These are phyloP conservation scores for Ustilago xerochloae DNA, from an alignment of 1,284 basidiomycete species.

Conservation along the genomic window DNA sequence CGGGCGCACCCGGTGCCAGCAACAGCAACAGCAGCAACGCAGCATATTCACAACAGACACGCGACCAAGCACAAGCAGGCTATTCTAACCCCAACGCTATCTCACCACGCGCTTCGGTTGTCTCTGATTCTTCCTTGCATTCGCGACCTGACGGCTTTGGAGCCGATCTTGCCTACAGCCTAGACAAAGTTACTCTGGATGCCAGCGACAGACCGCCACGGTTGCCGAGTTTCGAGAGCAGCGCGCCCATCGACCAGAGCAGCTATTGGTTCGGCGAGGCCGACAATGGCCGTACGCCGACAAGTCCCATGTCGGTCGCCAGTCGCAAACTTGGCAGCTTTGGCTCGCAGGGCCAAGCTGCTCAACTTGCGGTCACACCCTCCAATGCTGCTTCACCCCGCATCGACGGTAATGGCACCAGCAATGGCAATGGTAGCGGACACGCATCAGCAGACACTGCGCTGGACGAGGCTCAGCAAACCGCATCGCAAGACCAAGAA, in stretches of 20 bases:
- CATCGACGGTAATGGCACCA: slow-evolving; percentile 13
- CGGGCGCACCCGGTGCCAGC: slow-evolving; percentile 1
- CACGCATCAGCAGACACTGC: slow-evolving; percentile 4
- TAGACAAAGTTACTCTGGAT: slow-evolving; percentile 22
- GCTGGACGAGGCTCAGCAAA: slow-evolving; percentile 21
- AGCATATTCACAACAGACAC: background rate
- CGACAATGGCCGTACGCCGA: slow-evolving; percentile 16
- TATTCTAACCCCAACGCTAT: slow-evolving; percentile 37
- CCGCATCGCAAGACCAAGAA: slow-evolving; percentile 35
- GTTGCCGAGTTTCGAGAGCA: slow-evolving; percentile 53
- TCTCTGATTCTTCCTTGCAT: slow-evolving; percentile 14
- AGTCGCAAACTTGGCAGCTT: slow-evolving; percentile 42
- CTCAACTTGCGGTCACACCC: slow-evolving; percentile 24
- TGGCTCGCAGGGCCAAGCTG: slow-evolving; percentile 36
- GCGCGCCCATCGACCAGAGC: slow-evolving; percentile 25
- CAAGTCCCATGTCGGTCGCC: slow-evolving; percentile 31
- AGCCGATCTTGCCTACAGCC: slow-evolving; percentile 12
- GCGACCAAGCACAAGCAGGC: slow-evolving; percentile 8
- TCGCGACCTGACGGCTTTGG: slow-evolving; percentile 3
- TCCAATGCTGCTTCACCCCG: slow-evolving; percentile 31
- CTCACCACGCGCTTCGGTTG: slow-evolving; percentile 39
- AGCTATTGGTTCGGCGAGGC: slow-evolving; percentile 40
- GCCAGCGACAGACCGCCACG: slow-evolving; percentile 31
- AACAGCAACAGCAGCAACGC: slow-evolving; percentile 4
- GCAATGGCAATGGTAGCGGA: background rate